Evolutionary conservation across 176 grass and related monocot genomes (phyloP), one percentile per base, ranked within the genome.

Genomic region (Paspalum vaginatum): DNA sequence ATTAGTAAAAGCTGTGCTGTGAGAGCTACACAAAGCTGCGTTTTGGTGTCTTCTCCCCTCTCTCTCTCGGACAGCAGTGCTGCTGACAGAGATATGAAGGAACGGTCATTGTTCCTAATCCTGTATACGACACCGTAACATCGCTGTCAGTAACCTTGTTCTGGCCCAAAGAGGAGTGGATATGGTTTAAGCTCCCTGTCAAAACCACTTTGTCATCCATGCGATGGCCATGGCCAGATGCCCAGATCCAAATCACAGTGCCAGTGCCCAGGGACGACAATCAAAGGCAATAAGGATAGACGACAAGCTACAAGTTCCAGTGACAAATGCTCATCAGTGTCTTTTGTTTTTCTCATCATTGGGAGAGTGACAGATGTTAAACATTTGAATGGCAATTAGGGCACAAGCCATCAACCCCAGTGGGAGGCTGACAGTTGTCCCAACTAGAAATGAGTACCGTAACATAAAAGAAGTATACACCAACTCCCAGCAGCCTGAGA

Each of bases 201-300:
- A 11, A 21, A 32, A 37, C n/a, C 63, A 87, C n/a, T 24, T 70
- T 48, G 16, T 60, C 61, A 54, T 44, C 5, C 15, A 63, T 82
- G 73, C 37, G 51, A n/a, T 86, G 77, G 50, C 27, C 42, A 54
- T 76, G 77, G 69, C n/a, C 7, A 64, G 16, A 32, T 59, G 32
- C 32, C 3, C 32, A 32, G 32, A 32, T 32, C 70, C 49, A 74
- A 71, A 80, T 69, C 78, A 66, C 69, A 70, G 22, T 10, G 77
- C 9, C 61, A 66, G 17, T 18, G n/a, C 52, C 32, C 32, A 32
- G 32, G 32, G 32, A 32, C 32, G 61, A 70, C 54, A 27, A 63
- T 40, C n/a, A 53, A 48, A 38, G n/a, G 20, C 68, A 73, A n/a
- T 20, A 63, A 74, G 32, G 61, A 58, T 41, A 27, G 68, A 49